These are phyloP conservation scores for Saccharomycopsis javanensis DNA, from an alignment of 805 yeast species.

Conservation along the genomic window DNA sequence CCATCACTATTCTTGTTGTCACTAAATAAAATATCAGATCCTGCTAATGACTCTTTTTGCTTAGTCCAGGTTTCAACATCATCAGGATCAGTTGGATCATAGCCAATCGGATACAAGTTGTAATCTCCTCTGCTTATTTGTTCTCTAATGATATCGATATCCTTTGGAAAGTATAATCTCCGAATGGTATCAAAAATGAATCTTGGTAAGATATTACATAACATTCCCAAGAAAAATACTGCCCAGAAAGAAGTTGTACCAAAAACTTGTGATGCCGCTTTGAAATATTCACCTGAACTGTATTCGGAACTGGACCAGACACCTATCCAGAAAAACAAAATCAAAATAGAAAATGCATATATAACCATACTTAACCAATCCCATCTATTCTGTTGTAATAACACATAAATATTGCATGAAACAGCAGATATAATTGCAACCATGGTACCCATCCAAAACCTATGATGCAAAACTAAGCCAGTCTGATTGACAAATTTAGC, in stretches of 20 bases:
- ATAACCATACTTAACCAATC: constrained; percentile 57
- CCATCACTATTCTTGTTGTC: neutral
- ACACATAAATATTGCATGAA: constrained; percentile 55
- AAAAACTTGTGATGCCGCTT: constrained; percentile 52
- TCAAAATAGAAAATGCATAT: constrained; percentile 41
- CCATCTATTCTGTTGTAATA: constrained; percentile 67
- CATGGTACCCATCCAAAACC: constrained; percentile 63
- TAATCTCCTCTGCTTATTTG: constrained; percentile 43
- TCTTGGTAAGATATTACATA: constrained; percentile 52
- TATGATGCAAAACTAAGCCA: constrained; percentile 52
- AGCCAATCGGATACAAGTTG: constrained; percentile 38
- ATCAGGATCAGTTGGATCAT: constrained; percentile 33
- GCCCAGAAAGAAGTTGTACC: constrained; percentile 63
- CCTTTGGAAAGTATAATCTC: constrained; percentile 49
- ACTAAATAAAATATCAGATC: neutral
- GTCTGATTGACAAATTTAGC: constrained; percentile 33
- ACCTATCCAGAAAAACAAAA: constrained; percentile 73
- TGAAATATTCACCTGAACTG: constrained; percentile 47
- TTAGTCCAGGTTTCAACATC: constrained; percentile 21
- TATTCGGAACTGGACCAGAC: constrained; percentile 50
- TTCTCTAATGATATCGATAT: constrained; percentile 65
- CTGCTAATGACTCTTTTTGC: neutral
- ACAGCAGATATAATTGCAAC: constrained; percentile 52
- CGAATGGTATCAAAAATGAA: constrained; percentile 40
- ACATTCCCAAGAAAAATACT: constrained; percentile 43